These are phyloP conservation scores for Lophiostoma macrostomum DNA, from an alignment of 495 filamentous ascomycete genomes.

Conservation along the genomic window DNA sequence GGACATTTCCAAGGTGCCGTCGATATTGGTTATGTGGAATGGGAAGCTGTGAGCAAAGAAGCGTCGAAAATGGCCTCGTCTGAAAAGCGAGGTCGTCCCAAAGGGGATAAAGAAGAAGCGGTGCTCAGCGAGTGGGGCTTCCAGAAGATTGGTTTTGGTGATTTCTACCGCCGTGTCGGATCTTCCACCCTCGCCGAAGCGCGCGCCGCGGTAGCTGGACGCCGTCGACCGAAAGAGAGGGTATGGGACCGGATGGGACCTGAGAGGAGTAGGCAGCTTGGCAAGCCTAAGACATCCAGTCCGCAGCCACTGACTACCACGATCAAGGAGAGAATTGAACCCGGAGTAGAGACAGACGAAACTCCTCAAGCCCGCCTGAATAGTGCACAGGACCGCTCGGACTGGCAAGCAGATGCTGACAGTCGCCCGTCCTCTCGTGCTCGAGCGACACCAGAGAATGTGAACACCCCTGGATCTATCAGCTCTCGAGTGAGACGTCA, in stretches of 20 bases:
- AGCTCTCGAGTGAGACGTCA: background rate
- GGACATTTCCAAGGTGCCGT: constrained; percentile 57
- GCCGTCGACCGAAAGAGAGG: background rate
- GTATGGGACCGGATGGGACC: too few species aligned
- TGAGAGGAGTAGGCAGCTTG: too few species aligned
- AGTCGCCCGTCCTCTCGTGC: too few species aligned
- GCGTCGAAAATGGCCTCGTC: background rate
- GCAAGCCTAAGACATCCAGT: background rate
- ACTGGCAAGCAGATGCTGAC: too few species aligned
- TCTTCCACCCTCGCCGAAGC: constrained; percentile 12
- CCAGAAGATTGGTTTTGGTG: background rate
- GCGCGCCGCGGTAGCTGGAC: background rate
- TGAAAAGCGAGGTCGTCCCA: background rate
- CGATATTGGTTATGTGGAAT: constrained; percentile 51
- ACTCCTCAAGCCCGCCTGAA: too few species aligned
- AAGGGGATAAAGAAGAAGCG: background rate
- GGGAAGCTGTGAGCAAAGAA: constrained; percentile 56
- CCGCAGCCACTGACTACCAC: too few species aligned
- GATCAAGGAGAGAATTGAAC: too few species aligned
- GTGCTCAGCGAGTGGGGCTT: constrained; percentile 24
- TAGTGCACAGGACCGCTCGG: too few species aligned
- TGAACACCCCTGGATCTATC: too few species aligned
- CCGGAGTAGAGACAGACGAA: too few species aligned
- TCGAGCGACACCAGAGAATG: too few species aligned
- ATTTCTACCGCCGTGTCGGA: constrained; percentile 2